phyloP scores from a whole-genome alignment of 495 filamentous ascomycete species.

The Parathielavia hyrcaniae region DNA sequence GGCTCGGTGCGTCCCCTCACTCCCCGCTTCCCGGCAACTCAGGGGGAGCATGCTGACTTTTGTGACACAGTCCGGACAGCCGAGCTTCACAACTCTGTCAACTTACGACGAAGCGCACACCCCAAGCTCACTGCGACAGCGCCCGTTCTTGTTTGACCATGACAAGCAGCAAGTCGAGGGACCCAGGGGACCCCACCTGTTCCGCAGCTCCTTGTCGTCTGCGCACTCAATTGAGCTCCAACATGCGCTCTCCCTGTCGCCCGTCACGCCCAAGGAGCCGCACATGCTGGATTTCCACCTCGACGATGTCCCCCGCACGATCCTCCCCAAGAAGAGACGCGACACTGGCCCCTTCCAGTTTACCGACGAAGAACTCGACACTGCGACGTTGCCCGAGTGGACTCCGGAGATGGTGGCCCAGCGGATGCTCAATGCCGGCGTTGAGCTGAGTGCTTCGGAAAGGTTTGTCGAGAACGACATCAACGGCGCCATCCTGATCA shows the following conservation, averaged over 20 bases:
- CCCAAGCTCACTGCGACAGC: conserved; percentile 48
- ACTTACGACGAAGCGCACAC: conserved; percentile 70
- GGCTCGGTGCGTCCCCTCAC: conserved; percentile 59
- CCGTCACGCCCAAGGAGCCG: conserved; percentile 46
- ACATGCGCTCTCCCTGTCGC: conserved; percentile 60
- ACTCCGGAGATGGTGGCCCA: conserved; percentile 65
- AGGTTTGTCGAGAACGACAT: conserved; percentile 89
- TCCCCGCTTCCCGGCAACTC: neutral
- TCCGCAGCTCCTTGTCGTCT: conserved; percentile 54
- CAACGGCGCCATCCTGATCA: conserved; percentile 71
- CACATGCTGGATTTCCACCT: conserved; percentile 33
- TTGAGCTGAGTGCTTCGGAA: conserved; percentile 67
- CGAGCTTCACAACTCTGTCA: conserved; percentile 67
- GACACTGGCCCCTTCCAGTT: conserved; percentile 42
- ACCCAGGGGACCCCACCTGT: conserved; percentile 83
- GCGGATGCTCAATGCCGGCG: conserved; percentile 69
- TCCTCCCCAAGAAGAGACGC: conserved; percentile 31
- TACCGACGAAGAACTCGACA: conserved; percentile 52
- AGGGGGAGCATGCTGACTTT: neutral
- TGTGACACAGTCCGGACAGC: conserved; percentile 46
- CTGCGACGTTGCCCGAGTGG: conserved; percentile 57
- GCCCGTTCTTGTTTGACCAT: conserved; percentile 16
- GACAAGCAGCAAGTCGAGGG: conserved; percentile 58
- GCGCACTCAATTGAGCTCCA: conserved; percentile 50
- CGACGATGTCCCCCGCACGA: conserved; percentile 31